Evolutionary conservation across 1,284 basidiomycete species (phyloP).

Genomic region (Heliocybe sulcata): DNA sequence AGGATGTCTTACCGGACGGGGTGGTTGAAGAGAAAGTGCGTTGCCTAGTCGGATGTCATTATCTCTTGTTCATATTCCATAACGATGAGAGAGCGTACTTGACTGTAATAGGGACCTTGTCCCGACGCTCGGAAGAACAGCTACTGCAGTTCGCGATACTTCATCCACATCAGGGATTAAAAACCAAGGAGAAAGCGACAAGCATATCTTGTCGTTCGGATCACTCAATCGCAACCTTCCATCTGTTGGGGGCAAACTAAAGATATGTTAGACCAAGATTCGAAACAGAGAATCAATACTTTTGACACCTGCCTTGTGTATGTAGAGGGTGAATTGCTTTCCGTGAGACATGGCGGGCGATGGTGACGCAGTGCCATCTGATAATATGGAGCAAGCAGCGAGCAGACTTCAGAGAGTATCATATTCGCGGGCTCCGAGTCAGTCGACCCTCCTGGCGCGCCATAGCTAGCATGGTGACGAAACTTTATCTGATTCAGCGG

Average conservation of each 20-base stretch:
- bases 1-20: slow-evolving; percentile 10
- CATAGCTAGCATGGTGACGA: too few species aligned
- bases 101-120: slow-evolving; percentile 19
- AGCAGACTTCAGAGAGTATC: too few species aligned
- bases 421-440: too few species aligned
- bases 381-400: too few species aligned
- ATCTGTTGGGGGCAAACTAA: not conserved
- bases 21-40: slow-evolving; percentile 15
- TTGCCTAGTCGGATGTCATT: not conserved
- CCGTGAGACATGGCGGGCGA: not conserved
- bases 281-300: not conserved
- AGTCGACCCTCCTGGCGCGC: too few species aligned
- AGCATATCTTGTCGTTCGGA: slow-evolving; percentile 9
- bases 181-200: not conserved
- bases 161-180: too few species aligned
- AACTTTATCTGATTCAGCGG: too few species aligned
- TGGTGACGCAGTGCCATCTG: too few species aligned
- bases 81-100: not conserved
- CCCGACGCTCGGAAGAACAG: slow-evolving; percentile 22
- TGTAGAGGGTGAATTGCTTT: slow-evolving; percentile 2
- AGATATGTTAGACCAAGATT: not conserved
- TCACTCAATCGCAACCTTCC: slow-evolving; percentile 19
- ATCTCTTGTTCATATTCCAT: not conserved
- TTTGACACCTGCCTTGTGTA: not conserved
- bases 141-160: slow-evolving; percentile 16